Conservation (phyloP, 352 stramenopile genomes). For the Pythium sukuiense region DNA sequence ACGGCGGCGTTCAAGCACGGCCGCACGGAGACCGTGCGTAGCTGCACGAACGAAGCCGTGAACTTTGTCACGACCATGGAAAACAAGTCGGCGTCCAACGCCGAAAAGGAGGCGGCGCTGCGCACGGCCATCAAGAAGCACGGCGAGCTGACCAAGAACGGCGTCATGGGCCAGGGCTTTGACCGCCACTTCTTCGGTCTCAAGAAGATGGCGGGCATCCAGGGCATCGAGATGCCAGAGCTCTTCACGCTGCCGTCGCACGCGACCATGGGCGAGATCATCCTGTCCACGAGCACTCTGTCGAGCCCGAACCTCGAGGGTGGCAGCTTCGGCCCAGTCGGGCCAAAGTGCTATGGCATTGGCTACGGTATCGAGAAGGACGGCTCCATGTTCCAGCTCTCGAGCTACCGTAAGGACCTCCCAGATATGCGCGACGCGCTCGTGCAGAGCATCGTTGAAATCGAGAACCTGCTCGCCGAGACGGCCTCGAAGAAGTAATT, state of each 20-base stretch:
- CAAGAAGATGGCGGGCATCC: constrained; percentile 63
- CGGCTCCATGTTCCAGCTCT: constrained; percentile 84
- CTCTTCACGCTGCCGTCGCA: constrained; percentile 82
- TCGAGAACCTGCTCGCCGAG: constrained; percentile 58
- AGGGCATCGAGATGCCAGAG: constrained; percentile 57
- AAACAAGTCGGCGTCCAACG: constrained; percentile 43
- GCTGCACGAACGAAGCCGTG: constrained; percentile 85
- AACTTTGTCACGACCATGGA: constrained; percentile 76
- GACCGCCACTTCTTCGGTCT: constrained; percentile 87
- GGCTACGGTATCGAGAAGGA: constrained; percentile 87
- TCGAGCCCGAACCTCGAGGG: constrained; percentile 82
- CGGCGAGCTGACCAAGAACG: constrained; percentile 88
- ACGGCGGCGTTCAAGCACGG: constrained; percentile 92
- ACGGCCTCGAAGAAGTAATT: constrained; percentile 30
- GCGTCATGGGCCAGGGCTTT: constrained; percentile 89
- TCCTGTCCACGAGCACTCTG: constrained; percentile 90
- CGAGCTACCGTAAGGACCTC: constrained; percentile 80
- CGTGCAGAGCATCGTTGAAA: constrained; percentile 69
- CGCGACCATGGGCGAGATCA: constrained; percentile 86
- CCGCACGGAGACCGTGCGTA: constrained; percentile 88
- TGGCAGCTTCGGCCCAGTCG: constrained; percentile 89
- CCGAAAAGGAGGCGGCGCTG: constrained; percentile 66
- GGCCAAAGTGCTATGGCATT: constrained; percentile 89
- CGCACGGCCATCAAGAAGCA: constrained; percentile 84
- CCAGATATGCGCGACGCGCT: constrained; percentile 72